Base-by-base conservation (phyloP, 345 rosid genomes). In the Rhizophora mangle region DNA sequence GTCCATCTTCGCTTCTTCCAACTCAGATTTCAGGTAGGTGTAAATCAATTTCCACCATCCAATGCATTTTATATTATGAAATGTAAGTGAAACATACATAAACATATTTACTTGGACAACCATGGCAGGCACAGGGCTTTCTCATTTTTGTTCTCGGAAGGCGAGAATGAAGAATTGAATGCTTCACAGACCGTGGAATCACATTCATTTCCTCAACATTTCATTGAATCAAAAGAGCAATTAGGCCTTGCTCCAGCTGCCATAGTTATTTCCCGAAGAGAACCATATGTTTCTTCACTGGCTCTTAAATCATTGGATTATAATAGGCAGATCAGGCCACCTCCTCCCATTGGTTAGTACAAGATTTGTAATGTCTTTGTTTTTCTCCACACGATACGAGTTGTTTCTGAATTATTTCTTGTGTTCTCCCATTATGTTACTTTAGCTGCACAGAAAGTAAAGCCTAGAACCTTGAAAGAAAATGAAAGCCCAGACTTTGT, bases 201-300 rank as follows among this genome's bases (percentile, higher is more conserved):
- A 9, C 96, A 88, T 79, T 85, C 85, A 67, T 92, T 95, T 63
- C 98, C 99, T 0, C 88, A 87, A 8, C 98, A 90, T 74, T 92
- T 92, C 52, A 43, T 79, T 8, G 91, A 88, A 75, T 83, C 94
- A 3, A 87, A 75, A 66, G 86, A 84, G 16, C 77, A 84, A 75
- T 18, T 84, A 26, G 98, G 99, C 32, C 86, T 95, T 43, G 96
- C 98, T 6, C 84, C 99, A 3, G 91, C 99, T 60, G 92, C 97
- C 51, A 73, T 90, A 59, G 97, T 90, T 75, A 67, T 82, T 31
- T 85, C 87, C 68, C 76, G 83, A 72, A 82, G 79, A 77, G 88
- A 86, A 57, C 71, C 78, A 5, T 77, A 71, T 64, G 97, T 88
- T 71, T 75, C 89, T 78, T 81, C 88, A 0, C 62, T 81, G 36